phyloP scores from a whole-genome alignment of 331 rosid species.

The Saraca asoca region DNA sequence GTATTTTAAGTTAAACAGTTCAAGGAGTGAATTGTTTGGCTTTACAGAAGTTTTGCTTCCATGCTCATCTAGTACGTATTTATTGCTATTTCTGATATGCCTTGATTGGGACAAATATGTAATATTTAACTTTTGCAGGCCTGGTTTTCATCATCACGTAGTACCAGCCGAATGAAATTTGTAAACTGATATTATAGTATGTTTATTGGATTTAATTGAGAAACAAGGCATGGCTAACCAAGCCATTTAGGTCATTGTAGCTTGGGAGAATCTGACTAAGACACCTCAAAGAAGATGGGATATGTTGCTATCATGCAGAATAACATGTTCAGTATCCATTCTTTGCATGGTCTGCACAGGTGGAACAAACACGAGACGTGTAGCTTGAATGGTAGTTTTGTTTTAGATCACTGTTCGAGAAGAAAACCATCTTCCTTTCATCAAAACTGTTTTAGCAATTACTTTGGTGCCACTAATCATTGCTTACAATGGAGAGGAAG shows the following conservation, averaged over 20 bases:
- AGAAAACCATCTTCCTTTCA: slow-evolving; percentile 31
- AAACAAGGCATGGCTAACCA: not conserved
- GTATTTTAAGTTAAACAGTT: not conserved
- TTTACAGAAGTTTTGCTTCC: not conserved
- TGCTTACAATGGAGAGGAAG: slow-evolving; percentile 40
- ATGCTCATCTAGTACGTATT: not conserved
- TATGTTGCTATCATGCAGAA: slow-evolving; percentile 46
- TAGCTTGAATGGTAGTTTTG: slow-evolving; percentile 36
- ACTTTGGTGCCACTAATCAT: slow-evolving; percentile 32
- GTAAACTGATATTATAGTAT: not conserved
- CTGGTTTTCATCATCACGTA: slow-evolving; percentile 21
- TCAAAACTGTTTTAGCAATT: slow-evolving; percentile 36
- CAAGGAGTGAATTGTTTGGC: not conserved
- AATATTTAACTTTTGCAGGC: slow-evolving; percentile 32
- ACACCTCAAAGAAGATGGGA: slow-evolving; percentile 49
- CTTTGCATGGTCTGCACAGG: slow-evolving; percentile 44
- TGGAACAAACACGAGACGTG: slow-evolving; percentile 43
- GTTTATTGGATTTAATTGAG: slow-evolving; percentile 2
- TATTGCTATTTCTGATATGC: not conserved
- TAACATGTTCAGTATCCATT: slow-evolving; percentile 36
- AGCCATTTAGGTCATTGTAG: slow-evolving; percentile 16
- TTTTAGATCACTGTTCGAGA: slow-evolving; percentile 31
- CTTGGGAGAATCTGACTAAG: slow-evolving; percentile 24
- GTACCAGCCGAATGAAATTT: not conserved
- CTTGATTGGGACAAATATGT: slow-evolving; percentile 2